Percentiles rank a stretch among this genome's conserved stretches.
phyloP scores from a whole-genome alignment of 768 basidiomycete genomes.

The Mycena kentingensis region DNA sequence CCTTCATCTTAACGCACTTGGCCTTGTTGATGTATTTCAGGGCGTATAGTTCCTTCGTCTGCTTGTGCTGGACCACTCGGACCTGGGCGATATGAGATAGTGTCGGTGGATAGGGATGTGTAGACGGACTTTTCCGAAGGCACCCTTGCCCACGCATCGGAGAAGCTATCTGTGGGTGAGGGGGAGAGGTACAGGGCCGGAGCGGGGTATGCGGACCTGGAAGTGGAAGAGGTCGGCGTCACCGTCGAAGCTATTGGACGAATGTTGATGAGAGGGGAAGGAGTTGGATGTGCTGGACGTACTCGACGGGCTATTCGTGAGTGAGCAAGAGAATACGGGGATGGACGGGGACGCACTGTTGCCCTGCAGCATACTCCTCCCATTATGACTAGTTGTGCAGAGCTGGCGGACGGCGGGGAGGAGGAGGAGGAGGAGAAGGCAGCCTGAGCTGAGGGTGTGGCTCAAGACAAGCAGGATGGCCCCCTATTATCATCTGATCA shows the following conservation, averaged over 20 bases:
- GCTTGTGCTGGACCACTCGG: slow-evolving; percentile 98
- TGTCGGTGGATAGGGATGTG: not conserved
- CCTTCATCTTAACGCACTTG: slow-evolving; percentile 98
- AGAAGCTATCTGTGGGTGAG: too few species aligned
- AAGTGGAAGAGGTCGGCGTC: slow-evolving; percentile 98
- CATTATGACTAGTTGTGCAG: slow-evolving; percentile 37
- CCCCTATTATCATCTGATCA: too few species aligned
- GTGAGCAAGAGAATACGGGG: not conserved
- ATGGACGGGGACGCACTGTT: slow-evolving; percentile 43
- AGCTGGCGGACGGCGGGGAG: slow-evolving; percentile 9
- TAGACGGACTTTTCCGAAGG: slow-evolving; percentile 87
- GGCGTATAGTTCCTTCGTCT: slow-evolving; percentile 94
- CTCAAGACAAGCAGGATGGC: too few species aligned
- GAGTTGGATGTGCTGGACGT: too few species aligned
- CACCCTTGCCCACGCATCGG: slow-evolving; percentile 96
- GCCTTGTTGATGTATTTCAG: slow-evolving; percentile 99
- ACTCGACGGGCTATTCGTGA: slow-evolving; percentile 76
- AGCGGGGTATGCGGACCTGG: too few species aligned
- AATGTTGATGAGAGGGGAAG: too few species aligned
- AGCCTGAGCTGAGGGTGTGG: not conserved
- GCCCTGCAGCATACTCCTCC: slow-evolving; percentile 71
- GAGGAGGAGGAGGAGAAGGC: slow-evolving; percentile 1
- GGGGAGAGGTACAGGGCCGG: too few species aligned
- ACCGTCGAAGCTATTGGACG: slow-evolving; percentile 91
- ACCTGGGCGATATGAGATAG: slow-evolving; percentile 55